These are phyloP conservation scores for Phylloporus sp. DNA, from an alignment of 768 basidiomycete genomes.

Conservation along the genomic window DNA sequence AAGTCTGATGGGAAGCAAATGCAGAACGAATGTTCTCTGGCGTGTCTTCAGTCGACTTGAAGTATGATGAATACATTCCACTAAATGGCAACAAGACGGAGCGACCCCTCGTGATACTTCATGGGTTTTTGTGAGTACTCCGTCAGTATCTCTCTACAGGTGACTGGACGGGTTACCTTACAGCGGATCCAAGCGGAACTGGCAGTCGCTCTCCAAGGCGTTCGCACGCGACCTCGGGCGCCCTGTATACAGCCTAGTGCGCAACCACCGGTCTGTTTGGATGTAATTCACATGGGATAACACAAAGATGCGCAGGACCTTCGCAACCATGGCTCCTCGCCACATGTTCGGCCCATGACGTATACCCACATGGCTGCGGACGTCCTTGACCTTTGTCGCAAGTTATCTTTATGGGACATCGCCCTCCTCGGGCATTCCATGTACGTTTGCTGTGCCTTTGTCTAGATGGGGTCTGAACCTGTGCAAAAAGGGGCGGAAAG, in stretches of 20 bases:
- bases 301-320: constrained; percentile 54
- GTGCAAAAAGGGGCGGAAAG: constrained; percentile 73
- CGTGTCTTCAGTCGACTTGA: constrained; percentile 25
- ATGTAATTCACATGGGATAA: not conserved
- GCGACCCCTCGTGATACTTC: constrained; percentile 52
- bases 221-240: constrained; percentile 61
- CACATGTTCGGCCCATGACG: constrained; percentile 67
- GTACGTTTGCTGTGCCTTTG: constrained; percentile 40
- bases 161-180: not conserved
- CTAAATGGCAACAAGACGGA: constrained; percentile 29
- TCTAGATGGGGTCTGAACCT: not conserved
- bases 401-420: constrained; percentile 53
- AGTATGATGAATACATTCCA: constrained; percentile 32
- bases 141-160: not conserved
- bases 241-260: constrained; percentile 72
- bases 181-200: constrained; percentile 89
- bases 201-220: constrained; percentile 75
- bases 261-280: constrained; percentile 8
- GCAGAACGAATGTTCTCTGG: constrained; percentile 20
- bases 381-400: constrained; percentile 60
- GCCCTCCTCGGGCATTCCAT: constrained; percentile 88
- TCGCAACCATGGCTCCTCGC: constrained; percentile 86
- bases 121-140: constrained; percentile 57
- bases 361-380: constrained; percentile 81
- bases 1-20: constrained; percentile 9